Percentiles rank a stretch among this genome's conserved stretches.
These are phyloP conservation scores for Puccinia novopanici DNA, from an alignment of 1,284 basidiomycete species.

Conservation along the genomic window DNA sequence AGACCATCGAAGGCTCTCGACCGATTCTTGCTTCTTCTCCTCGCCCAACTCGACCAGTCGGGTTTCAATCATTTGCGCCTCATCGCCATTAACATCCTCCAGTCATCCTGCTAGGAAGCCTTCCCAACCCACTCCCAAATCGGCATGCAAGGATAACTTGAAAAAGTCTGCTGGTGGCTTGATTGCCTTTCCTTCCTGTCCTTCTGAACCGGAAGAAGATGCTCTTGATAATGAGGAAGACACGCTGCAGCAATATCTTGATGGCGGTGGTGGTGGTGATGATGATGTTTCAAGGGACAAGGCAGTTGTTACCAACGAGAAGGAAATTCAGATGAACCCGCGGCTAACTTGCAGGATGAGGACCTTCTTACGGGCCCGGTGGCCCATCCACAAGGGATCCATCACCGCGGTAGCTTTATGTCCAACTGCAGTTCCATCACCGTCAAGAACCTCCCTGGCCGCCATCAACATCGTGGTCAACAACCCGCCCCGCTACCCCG, in stretches of 20 bases:
- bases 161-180: not conserved
- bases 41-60: not conserved
- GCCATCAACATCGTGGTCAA: not conserved
- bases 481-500: not conserved
- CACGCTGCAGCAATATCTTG: not conserved
- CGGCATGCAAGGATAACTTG: too few species aligned
- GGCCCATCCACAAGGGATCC: not conserved
- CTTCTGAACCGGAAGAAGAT: not conserved
- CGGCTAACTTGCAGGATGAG: not conserved
- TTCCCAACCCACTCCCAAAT: not conserved
- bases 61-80: conserved; percentile 18
- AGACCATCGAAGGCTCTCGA: not conserved
- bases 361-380: not conserved
- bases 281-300: not conserved
- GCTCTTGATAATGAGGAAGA: too few species aligned
- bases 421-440: conserved; percentile 20
- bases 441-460: not conserved
- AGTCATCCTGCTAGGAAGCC: not conserved
- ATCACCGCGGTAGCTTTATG: conserved; percentile 1
- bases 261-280: too few species aligned
- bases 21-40: conserved; percentile 7
- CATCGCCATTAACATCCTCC: too few species aligned
- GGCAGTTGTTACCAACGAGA: not conserved
- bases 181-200: conserved; percentile 15
- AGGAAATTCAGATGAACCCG: not conserved